Conservation (phyloP, 2,329 filamentous ascomycete species). For the Pseudocercospora vitis region DNA sequence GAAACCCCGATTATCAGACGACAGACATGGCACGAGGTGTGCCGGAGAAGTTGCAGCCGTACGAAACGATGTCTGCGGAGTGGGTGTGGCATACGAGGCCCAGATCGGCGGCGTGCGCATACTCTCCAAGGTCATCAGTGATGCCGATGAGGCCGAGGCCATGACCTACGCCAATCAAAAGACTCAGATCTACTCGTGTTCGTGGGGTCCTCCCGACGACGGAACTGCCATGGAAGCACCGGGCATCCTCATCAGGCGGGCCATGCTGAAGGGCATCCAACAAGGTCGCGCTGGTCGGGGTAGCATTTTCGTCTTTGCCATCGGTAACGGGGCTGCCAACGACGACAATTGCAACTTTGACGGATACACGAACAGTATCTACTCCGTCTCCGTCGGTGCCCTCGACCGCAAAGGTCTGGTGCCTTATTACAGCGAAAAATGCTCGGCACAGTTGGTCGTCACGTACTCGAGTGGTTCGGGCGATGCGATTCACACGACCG, state of each 20-base stretch:
- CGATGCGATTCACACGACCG: conserved; percentile 93
- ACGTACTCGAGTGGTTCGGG: conserved; percentile 91
- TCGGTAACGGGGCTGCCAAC: conserved; percentile 82
- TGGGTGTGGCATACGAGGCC: conserved; percentile 93
- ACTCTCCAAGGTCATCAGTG: conserved; percentile 82
- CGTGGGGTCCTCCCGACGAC: conserved; percentile 95
- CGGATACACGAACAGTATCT: conserved; percentile 98
- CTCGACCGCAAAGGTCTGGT: conserved; percentile 85
- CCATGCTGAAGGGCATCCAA: conserved; percentile 90
- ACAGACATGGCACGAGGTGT: conserved; percentile 89
- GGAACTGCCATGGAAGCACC: conserved; percentile 92
- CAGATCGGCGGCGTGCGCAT: conserved; percentile 91
- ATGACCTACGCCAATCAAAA: conserved; percentile 90
- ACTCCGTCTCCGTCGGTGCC: conserved; percentile 94
- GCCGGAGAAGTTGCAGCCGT: conserved; percentile 91
- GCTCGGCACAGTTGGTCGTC: conserved; percentile 91
- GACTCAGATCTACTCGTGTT: conserved; percentile 98
- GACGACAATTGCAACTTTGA: conserved; percentile 99
- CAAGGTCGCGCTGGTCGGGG: conserved; percentile 80
- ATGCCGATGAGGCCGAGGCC: conserved; percentile 86
- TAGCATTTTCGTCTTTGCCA: conserved; percentile 94
- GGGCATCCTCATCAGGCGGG: conserved; percentile 79
- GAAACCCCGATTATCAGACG: conserved; percentile 77
- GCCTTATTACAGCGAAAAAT: conserved; percentile 94
- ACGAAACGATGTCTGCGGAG: conserved; percentile 88